Percentiles rank a stretch among this genome's conserved stretches.
Evolutionary conservation across 441 rosid genomes (phyloP).

Genomic region (Arabidopsis lyrata): DNA sequence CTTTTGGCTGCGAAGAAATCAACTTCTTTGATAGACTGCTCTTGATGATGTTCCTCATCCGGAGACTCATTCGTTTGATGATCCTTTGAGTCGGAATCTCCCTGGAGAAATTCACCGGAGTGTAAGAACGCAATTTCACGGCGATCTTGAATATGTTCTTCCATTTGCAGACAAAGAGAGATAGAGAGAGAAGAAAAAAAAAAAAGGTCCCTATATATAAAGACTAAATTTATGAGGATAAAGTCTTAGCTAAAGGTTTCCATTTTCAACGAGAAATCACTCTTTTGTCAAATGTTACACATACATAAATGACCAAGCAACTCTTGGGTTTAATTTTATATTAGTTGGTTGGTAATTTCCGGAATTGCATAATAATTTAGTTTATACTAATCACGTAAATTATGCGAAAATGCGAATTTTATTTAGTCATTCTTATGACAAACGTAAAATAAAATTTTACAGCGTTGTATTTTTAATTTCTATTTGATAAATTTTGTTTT

Average conservation of each 20-base stretch:
- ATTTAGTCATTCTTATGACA: background rate
- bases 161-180: slow-evolving; percentile 57
- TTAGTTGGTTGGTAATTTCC: slow-evolving; percentile 6
- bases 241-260: slow-evolving; percentile 46
- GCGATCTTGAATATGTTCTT: slow-evolving; percentile 52
- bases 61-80: slow-evolving; percentile 26
- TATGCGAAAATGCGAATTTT: background rate
- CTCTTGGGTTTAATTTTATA: slow-evolving; percentile 12
- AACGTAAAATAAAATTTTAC: background rate
- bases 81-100: slow-evolving; percentile 36
- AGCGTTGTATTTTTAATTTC: background rate
- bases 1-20: slow-evolving; percentile 70
- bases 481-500: background rate
- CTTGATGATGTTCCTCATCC: slow-evolving; percentile 22
- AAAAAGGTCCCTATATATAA: slow-evolving; percentile 21
- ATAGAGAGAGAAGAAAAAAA: slow-evolving; percentile 10
- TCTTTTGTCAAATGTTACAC: slow-evolving; percentile 44
- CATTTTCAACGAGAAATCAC: slow-evolving; percentile 48
- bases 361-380: background rate
- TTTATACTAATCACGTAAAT: background rate
- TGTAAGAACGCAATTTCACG: slow-evolving; percentile 61
- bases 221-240: slow-evolving; percentile 31
- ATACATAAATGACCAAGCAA: slow-evolving; percentile 12
- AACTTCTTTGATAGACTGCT: slow-evolving; percentile 63
- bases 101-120: slow-evolving; percentile 55